These are phyloP conservation scores for Neurospora sp. DNA, from an alignment of 495 filamentous ascomycete genomes.

Conservation along the genomic window DNA sequence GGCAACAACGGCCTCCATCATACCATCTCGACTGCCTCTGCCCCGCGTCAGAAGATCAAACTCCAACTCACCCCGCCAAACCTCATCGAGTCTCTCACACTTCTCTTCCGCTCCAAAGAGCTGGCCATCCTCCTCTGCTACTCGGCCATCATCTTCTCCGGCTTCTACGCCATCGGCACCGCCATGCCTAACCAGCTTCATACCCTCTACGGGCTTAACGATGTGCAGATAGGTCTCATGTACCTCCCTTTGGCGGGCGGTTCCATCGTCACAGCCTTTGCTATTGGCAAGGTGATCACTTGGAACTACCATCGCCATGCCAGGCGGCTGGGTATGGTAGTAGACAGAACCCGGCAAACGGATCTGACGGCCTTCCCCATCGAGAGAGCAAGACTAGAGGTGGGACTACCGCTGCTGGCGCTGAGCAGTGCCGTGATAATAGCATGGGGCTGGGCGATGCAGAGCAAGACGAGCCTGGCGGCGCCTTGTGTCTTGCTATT, in stretches of 20 bases:
- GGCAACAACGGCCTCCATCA: neutral
- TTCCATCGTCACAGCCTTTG: slow-evolving; percentile 46
- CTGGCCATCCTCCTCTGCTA: slow-evolving; percentile 47
- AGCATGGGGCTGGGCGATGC: slow-evolving; percentile 50
- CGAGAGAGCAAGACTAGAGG: slow-evolving; percentile 51
- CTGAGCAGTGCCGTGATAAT: slow-evolving; percentile 29
- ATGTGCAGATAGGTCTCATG: slow-evolving; percentile 49
- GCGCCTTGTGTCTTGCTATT: slow-evolving; percentile 42
- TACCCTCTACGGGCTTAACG: slow-evolving; percentile 44
- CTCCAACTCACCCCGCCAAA: slow-evolving; percentile 44
- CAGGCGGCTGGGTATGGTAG: slow-evolving; percentile 26
- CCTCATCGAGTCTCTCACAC: slow-evolving; percentile 45
- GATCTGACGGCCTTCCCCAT: slow-evolving; percentile 51
- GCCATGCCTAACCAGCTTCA: slow-evolving; percentile 39
- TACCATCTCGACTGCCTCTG: neutral
- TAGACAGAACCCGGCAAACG: slow-evolving; percentile 35
- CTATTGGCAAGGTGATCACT: slow-evolving; percentile 43
- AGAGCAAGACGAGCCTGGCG: slow-evolving; percentile 18
- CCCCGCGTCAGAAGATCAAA: neutral
- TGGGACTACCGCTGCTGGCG: slow-evolving; percentile 39
- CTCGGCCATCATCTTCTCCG: slow-evolving; percentile 46
- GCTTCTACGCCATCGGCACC: slow-evolving; percentile 51
- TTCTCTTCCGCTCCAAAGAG: slow-evolving; percentile 49
- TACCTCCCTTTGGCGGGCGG: slow-evolving; percentile 51
- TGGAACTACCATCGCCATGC: slow-evolving; percentile 43